phyloP scores from a whole-genome alignment of 2,329 filamentous ascomycete species.

The Neoscytalidium dimidiatum region DNA sequence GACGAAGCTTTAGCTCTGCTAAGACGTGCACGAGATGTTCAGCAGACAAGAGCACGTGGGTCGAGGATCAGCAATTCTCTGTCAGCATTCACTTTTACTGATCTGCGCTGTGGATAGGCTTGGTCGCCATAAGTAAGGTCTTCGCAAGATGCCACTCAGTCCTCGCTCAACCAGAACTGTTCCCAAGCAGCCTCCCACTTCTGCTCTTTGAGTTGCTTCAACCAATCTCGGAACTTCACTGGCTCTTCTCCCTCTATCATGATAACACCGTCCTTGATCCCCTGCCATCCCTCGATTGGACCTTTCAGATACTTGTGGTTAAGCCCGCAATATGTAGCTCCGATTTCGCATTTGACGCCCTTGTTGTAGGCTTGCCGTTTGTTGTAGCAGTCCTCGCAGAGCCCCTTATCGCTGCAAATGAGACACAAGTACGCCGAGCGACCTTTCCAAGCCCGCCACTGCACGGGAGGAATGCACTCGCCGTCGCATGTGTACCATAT shows the following conservation, averaged over 20 bases:
- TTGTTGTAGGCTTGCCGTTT: constrained; percentile 19
- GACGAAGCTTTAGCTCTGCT: no score
- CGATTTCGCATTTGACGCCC: neutral
- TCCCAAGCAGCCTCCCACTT: constrained; percentile 29
- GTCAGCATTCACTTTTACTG: no score
- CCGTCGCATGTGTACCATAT: neutral
- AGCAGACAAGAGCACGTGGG: no score
- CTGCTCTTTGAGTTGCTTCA: constrained; percentile 24
- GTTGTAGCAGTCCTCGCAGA: constrained; percentile 23
- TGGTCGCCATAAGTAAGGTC: no score
- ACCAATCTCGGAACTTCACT: constrained; percentile 24
- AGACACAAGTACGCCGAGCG: constrained; percentile 23
- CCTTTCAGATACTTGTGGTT: constrained; percentile 26
- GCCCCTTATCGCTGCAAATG: constrained; percentile 21
- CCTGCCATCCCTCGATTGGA: constrained; percentile 25
- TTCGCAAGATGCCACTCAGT: no score
- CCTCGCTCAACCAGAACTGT: constrained; percentile 24
- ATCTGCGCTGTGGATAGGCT: no score
- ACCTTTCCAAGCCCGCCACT: neutral
- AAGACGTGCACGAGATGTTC: no score
- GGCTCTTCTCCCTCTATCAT: constrained; percentile 11
- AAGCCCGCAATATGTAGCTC: constrained; percentile 18
- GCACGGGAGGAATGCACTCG: neutral
- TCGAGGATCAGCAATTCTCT: no score
- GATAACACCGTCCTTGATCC: constrained; percentile 24